These are phyloP conservation scores for Claviceps capensis DNA, from an alignment of 2,329 filamentous ascomycete species.

Conservation along the genomic window DNA sequence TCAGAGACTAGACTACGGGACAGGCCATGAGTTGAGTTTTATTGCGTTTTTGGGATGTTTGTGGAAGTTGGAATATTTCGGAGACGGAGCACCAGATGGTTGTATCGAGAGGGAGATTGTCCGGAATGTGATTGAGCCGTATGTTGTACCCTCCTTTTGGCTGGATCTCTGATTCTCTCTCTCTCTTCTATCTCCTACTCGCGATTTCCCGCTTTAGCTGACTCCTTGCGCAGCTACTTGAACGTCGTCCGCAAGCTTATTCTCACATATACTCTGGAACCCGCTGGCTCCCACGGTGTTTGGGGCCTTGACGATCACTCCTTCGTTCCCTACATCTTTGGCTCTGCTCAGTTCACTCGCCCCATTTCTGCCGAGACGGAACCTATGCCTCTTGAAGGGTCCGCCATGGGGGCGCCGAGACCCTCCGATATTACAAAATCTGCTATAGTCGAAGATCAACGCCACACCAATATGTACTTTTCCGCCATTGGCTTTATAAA, in stretches of 20 bases:
- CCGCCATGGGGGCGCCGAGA: conserved; percentile 55
- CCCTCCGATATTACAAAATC: conserved; percentile 55
- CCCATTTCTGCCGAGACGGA: conserved; percentile 48
- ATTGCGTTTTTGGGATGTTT: conserved; percentile 78
- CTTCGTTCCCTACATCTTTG: conserved; percentile 88
- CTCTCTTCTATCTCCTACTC: neutral
- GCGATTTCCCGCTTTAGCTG: neutral
- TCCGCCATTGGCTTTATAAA: conserved; percentile 93
- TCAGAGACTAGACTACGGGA: conserved; percentile 87
- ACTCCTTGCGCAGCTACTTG: conserved; percentile 47
- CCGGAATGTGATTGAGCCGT: conserved; percentile 70
- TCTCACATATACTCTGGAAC: conserved; percentile 81
- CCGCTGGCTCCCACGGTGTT: conserved; percentile 89
- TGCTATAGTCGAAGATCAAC: conserved; percentile 49
- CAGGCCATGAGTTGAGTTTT: conserved; percentile 91
- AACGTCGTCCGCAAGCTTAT: conserved; percentile 70
- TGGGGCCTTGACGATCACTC: conserved; percentile 98
- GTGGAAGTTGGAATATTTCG: conserved; percentile 81
- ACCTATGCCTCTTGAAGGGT: conserved; percentile 65
- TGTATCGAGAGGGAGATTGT: conserved; percentile 68
- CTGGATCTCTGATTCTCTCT: neutral
- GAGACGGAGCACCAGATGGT: conserved; percentile 33
- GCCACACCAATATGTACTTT: conserved; percentile 74
- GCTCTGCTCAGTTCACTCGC: conserved; percentile 77
- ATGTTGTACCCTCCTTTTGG: conserved; percentile 8